phyloP scores from a whole-genome alignment of 192 early-diverging fungal genomes.

The Coemansia sp. region DNA sequence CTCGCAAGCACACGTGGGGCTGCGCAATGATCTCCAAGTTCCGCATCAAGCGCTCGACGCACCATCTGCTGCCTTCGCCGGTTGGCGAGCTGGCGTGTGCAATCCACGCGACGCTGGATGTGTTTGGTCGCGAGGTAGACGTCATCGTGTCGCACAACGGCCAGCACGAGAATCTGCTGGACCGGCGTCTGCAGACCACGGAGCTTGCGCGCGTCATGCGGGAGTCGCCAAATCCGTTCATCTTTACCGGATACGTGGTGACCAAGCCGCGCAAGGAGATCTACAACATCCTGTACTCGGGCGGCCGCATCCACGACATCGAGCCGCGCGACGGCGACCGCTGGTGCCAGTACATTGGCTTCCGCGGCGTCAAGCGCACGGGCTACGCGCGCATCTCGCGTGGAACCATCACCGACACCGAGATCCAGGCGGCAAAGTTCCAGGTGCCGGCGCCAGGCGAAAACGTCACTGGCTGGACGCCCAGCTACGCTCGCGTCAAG shows the following conservation, averaged over 20 bases:
- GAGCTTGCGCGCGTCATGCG: conserved; percentile 79
- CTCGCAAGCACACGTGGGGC: conserved; percentile 86
- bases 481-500: conserved; percentile 59
- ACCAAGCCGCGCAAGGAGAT: conserved; percentile 65
- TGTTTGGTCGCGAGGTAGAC: conserved; percentile 76
- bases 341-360: conserved; percentile 85
- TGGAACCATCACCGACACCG: conserved; percentile 81
- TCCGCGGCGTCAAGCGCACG: conserved; percentile 70
- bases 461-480: conserved; percentile 48
- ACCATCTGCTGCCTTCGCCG: conserved; percentile 79
- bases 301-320: conserved; percentile 73
- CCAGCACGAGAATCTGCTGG: conserved; percentile 74
- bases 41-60: conserved; percentile 72
- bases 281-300: conserved; percentile 66
- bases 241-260: conserved; percentile 83
- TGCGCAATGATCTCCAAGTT: conserved; percentile 84
- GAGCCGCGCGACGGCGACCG: conserved; percentile 75
- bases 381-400: conserved; percentile 78
- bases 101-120: conserved; percentile 84
- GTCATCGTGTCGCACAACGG: conserved; percentile 84
- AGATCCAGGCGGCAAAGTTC: conserved; percentile 82
- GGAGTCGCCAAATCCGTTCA: conserved; percentile 70
- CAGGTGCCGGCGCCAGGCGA: conserved; percentile 48
- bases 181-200: conserved; percentile 74
- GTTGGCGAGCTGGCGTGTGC: conserved; percentile 81